Conservation (phyloP, 257 asterid species). For the Paraleonurus japonicus region DNA sequence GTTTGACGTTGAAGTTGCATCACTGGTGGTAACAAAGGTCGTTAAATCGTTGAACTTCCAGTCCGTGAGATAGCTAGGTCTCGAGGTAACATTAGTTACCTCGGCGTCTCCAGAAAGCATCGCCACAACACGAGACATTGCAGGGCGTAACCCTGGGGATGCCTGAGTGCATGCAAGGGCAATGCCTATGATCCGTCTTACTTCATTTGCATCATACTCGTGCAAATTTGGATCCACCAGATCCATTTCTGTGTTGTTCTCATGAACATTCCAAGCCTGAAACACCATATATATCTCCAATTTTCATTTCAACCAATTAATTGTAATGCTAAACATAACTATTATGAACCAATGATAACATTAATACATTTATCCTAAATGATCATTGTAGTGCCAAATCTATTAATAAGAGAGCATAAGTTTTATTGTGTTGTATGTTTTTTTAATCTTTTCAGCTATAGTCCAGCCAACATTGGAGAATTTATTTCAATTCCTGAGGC, state of each 20-base stretch:
- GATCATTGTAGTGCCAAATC: neutral
- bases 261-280: constrained; percentile 55
- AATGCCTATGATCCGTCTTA: constrained; percentile 44
- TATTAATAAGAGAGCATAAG: neutral
- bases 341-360: neutral
- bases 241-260: constrained; percentile 36
- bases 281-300: neutral
- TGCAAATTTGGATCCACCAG: constrained; percentile 46
- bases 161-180: constrained; percentile 74
- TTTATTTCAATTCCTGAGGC: neutral
- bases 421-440: too few species aligned
- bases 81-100: constrained; percentile 44
- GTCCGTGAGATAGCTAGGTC: constrained; percentile 60
- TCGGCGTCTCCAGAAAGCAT: constrained; percentile 70
- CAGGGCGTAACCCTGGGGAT: constrained; percentile 49
- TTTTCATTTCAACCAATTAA: constrained; percentile 7
- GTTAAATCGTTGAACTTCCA: constrained; percentile 51
- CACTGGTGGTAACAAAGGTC: constrained; percentile 22
- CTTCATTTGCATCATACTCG: constrained; percentile 38
- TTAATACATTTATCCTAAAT: neutral
- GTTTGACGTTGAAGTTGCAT: constrained; percentile 19
- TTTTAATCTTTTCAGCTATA: neutral
- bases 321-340: too few species aligned
- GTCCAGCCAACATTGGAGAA: neutral
- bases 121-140: constrained; percentile 66